These are phyloP conservation scores for Pestalotiopsis sp. DNA, from an alignment of 2,329 filamentous ascomycete genomes.

Conservation along the genomic window DNA sequence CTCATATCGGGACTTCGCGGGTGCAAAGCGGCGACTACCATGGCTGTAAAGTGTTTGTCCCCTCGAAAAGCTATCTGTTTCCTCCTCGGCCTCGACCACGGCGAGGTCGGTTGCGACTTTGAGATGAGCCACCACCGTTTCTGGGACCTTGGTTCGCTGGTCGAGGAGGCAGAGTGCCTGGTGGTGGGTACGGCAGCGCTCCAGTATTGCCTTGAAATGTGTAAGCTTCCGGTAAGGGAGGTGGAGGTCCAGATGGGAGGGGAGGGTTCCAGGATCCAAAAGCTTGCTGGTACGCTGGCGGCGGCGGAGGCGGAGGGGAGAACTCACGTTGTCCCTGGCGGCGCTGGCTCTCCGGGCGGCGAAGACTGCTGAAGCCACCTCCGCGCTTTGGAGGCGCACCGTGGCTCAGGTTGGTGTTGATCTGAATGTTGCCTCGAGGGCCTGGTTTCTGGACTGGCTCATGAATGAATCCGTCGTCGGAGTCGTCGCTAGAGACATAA, in stretches of 20 bases:
- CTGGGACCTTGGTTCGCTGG: background rate
- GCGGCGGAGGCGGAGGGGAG: conserved; percentile 11
- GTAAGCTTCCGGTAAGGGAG: conserved; percentile 8
- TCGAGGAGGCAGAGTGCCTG: conserved; percentile 1
- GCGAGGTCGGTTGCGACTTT: background rate
- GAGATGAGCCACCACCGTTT: background rate
- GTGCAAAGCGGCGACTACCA: background rate
- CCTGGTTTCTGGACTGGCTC: conserved; percentile 24
- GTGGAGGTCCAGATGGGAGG: conserved; percentile 10
- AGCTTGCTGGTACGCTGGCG: background rate
- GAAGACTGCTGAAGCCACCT: conserved; percentile 3
- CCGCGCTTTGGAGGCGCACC: background rate
- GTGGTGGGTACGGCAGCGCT: background rate
- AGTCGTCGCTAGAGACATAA: conserved; percentile 35
- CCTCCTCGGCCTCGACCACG: background rate
- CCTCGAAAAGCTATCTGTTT: background rate
- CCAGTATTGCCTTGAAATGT: background rate
- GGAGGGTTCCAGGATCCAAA: conserved; percentile 7
- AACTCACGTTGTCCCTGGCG: conserved; percentile 10
- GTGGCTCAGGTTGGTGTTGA: conserved; percentile 14
- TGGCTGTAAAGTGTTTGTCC: background rate
- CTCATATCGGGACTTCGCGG: background rate
- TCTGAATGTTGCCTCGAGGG: conserved; percentile 26
- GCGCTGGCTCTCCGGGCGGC: conserved; percentile 4
- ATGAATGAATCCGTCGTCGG: conserved; percentile 33